Percentiles rank a stretch among this genome's conserved stretches.
These are phyloP conservation scores for Rhodotorula sp. DNA, from an alignment of 1,284 basidiomycete species.

Conservation along the genomic window DNA sequence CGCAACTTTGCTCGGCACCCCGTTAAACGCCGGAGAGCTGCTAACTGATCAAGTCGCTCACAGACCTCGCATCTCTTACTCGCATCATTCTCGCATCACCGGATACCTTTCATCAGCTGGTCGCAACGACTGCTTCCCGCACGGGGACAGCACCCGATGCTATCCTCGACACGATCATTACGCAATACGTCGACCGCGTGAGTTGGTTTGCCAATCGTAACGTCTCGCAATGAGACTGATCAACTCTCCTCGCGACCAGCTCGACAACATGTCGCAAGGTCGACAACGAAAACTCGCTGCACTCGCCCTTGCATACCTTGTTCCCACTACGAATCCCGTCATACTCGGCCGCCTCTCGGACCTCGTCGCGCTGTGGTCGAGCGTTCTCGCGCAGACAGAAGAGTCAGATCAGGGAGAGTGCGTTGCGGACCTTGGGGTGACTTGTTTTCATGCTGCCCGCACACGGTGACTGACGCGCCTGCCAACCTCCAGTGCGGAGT, in stretches of 20 bases:
- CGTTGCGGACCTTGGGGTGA: too few relatives aligned
- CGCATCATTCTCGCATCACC: slow-evolving; percentile 38
- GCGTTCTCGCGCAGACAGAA: slow-evolving; percentile 42
- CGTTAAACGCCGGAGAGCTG: too few relatives aligned
- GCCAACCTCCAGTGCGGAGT: slow-evolving; percentile 31
- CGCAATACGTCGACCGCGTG: slow-evolving; percentile 40
- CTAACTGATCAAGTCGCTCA: not conserved
- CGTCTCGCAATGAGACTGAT: not conserved
- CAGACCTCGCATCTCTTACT: slow-evolving; percentile 39
- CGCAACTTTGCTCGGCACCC: not conserved
- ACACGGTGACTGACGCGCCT: not conserved
- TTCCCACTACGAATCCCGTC: slow-evolving; percentile 27
- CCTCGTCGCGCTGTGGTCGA: slow-evolving; percentile 40
- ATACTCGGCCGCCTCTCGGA: slow-evolving; percentile 34
- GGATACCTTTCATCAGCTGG: slow-evolving; percentile 33
- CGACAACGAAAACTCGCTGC: slow-evolving; percentile 44
- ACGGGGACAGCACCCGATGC: slow-evolving; percentile 21
- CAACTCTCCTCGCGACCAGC: slow-evolving; percentile 16
- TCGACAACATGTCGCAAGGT: slow-evolving; percentile 42
- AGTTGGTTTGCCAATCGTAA: not conserved
- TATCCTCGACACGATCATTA: slow-evolving; percentile 25
- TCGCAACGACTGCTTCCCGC: slow-evolving; percentile 25
- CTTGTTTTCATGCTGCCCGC: too few relatives aligned
- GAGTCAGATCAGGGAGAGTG: slow-evolving; percentile 42
- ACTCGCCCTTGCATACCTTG: slow-evolving; percentile 39